Evolutionary conservation across 768 basidiomycete species (phyloP).

Genomic region (Panellus pusillus): DNA sequence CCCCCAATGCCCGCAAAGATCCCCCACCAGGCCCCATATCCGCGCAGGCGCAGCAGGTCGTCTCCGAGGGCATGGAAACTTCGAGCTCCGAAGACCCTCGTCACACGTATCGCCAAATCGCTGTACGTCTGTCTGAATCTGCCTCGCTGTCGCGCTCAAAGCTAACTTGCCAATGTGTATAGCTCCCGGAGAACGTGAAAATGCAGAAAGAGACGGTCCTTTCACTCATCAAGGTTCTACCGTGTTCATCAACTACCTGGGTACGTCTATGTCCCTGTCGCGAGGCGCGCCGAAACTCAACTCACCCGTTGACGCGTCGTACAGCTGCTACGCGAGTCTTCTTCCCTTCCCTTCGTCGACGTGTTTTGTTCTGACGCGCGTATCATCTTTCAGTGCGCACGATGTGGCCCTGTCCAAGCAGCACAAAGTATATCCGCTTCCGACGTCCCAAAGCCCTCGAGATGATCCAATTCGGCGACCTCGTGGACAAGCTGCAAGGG

Average conservation of each 20-base stretch:
- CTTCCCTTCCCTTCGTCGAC: background rate
- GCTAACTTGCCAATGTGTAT: background rate
- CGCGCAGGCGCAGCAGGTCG: slow-evolving; percentile 77
- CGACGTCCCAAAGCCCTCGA: slow-evolving; percentile 86
- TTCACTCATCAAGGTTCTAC: slow-evolving; percentile 84
- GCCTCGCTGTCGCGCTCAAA: background rate
- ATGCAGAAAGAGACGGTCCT: slow-evolving; percentile 87
- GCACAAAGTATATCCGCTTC: slow-evolving; percentile 89
- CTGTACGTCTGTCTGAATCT: slow-evolving; percentile 50
- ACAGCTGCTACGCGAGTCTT: slow-evolving; percentile 51
- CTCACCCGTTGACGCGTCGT: slow-evolving; percentile 18
- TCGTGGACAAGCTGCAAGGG: slow-evolving; percentile 58
- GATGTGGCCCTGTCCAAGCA: slow-evolving; percentile 83
- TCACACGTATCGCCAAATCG: slow-evolving; percentile 83
- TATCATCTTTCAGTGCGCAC: slow-evolving; percentile 59
- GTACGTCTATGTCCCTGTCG: slow-evolving; percentile 55
- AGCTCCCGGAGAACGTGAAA: slow-evolving; percentile 86
- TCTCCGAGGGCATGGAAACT: slow-evolving; percentile 88
- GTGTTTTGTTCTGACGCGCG: slow-evolving; percentile 16
- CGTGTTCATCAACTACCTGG: slow-evolving; percentile 92
- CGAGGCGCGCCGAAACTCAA: slow-evolving; percentile 4
- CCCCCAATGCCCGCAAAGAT: slow-evolving; percentile 74
- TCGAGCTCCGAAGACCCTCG: slow-evolving; percentile 78
- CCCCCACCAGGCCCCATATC: slow-evolving; percentile 46
- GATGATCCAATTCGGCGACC: slow-evolving; percentile 71